Evolutionary conservation across 169 alveolate species (phyloP), one percentile per base, ranked within the genome.

Genomic region (Plasmodium gallinaceum): DNA sequence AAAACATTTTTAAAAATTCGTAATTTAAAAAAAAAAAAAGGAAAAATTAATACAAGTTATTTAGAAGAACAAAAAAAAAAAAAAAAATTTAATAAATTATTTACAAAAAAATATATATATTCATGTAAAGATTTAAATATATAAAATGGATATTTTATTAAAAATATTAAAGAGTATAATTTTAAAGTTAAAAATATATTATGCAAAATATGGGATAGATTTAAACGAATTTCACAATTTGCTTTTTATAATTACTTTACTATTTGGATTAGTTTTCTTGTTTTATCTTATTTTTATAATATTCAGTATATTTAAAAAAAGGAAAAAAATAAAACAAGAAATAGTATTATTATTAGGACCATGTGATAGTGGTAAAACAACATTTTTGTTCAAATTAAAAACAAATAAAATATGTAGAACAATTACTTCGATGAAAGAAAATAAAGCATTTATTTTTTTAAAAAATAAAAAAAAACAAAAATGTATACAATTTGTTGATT

Each of bases 321-420:
- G 37, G 26, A 45, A 64, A n/a, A 78, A 78, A 48, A 4, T 78
- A 37, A 78, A 78, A 18, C 42, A 78, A 32, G 64, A 32, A 32
- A 43, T 78, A 16, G 78, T 65, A 24, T 78, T 78, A 64, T 69
- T 78, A 8, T 78, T 78, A 57, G 89, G 89, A 10, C 89, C 89
- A 54, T 78, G 89, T 64, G 89, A 78, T 18, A 78, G 89, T 78
- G 89, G 89, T 37, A 78, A 78, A 39, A 78, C 89, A 6, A 78
- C 89, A 24, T 65, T 78, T 45, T 43, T 78, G 4, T 78, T 78
- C 22, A 78, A 78, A 51, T 58, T 78, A 37, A 78, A 42, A 65
- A 78, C 89, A 6, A 78, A 78, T 43, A 78, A 78, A 48, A 26
- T 78, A 22, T 78, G 89, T 37, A 78, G 78, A 48, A 78, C 89